phyloP scores from a whole-genome alignment of 1,139 yeast genomes.

The Debaryomyces udenii region DNA sequence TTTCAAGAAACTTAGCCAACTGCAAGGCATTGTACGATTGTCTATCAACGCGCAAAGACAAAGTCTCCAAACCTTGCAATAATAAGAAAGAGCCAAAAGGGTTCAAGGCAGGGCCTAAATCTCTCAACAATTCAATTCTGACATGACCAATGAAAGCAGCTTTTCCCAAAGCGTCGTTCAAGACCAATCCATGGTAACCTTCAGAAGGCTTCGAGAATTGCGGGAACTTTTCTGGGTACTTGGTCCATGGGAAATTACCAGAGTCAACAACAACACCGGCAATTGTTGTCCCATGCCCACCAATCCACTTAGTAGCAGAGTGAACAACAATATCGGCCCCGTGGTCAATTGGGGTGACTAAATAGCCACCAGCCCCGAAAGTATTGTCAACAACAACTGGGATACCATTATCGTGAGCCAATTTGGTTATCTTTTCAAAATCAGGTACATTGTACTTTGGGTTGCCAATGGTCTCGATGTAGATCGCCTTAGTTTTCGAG shows the following conservation, averaged over 20 bases:
- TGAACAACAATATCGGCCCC: constrained; percentile 88
- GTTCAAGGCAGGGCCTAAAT: constrained; percentile 84
- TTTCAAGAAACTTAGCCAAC: constrained; percentile 77
- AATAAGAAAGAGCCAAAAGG: constrained; percentile 89
- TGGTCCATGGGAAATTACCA: constrained; percentile 90
- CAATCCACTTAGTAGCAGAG: constrained; percentile 98
- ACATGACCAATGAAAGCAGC: constrained; percentile 79
- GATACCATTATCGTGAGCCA: constrained; percentile 87
- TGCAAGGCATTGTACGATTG: constrained; percentile 83
- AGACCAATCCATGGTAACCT: constrained; percentile 87
- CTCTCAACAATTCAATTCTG: constrained; percentile 87
- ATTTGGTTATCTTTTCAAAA: constrained; percentile 70
- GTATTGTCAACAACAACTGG: constrained; percentile 97
- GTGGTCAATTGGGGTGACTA: constrained; percentile 79
- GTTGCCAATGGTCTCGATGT: constrained; percentile 90
- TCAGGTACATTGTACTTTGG: constrained; percentile 94
- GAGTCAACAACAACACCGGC: constrained; percentile 90
- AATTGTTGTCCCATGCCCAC: constrained; percentile 96
- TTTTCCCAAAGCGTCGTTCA: constrained; percentile 80
- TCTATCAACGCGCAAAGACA: constrained; percentile 91
- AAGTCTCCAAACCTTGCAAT: constrained; percentile 90
- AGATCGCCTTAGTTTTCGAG: constrained; percentile 84
- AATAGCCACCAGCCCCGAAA: constrained; percentile 94
- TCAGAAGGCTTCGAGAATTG: constrained; percentile 89
- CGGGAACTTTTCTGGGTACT: constrained; percentile 85